Evolutionary conservation across 345 rosid genomes (phyloP), one percentile per base, ranked within the genome.

Genomic region (Populus ilicifolia): DNA sequence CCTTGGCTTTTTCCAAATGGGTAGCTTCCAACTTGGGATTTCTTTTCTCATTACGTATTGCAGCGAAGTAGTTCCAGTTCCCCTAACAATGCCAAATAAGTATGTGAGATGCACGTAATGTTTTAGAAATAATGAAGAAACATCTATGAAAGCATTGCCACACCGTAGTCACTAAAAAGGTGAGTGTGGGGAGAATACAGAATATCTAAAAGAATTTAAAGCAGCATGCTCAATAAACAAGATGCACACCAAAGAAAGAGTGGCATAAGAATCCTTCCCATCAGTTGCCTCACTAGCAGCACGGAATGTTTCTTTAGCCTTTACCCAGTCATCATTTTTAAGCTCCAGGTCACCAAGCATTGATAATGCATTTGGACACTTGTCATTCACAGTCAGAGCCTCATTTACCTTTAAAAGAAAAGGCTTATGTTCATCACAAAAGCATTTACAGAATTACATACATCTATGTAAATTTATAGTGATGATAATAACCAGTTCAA

Each of bases 271-370:
- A 82, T 95, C 98, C 84, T 93, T 95, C 87, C 98, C 99, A 63
- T 90, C 93, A 30, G 96, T 89, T 61, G 91, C 97, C 84, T 95
- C 98, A 88, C 88, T 90, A 75, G 97, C 98, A 85, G 99, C 90
- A 73, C 99, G 94, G 74, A 92, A 85, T 38, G 99, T 95, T 85
- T 95, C 99, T 83, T 95, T 95, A 70, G 99, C 99, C 89, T 93
- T 95, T 68, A 95, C 99, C 99, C 99, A 95, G 79, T 95, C 98
- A 86, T 95, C 99, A 80, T 91, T 95, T 87, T 93, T 95, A 73
- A 95, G 99, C 89, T 95, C 99, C 80, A 95, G 81, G 81, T 93
- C 98, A 85, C 99, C 99, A 77, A 95, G 97, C 88, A 95, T 87
- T 62, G 98, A 93, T 79, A 95, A 86, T 36, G 96, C 96, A 89